Base-by-base conservation (phyloP, 768 basidiomycete genomes). In the Tylopilus intermedius region DNA sequence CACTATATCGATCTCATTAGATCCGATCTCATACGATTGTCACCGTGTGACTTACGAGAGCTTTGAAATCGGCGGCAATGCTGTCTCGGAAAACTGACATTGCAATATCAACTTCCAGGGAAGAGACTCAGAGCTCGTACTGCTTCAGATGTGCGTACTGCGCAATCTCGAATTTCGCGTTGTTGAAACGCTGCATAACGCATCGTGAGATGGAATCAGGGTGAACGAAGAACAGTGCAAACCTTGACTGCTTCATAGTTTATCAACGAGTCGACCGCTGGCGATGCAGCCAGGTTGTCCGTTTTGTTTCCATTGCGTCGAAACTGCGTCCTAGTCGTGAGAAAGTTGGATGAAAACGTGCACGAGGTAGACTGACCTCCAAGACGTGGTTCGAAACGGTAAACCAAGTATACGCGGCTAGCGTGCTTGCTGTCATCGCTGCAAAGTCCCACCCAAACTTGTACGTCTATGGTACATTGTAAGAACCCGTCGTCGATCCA, bases 211-310 rank as follows among this genome's bases (percentile, higher is more conserved):
- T 38, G 37, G 30, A 8, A 42, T 24, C 39, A 14, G 15, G 8
- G 24, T 4, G 53, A 27, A 50, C 32, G 13, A 15, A 18, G 70
- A 1, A 29, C 3, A n/a, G 13, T 3, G 38, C 63, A 14, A 56
- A 94, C 94, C 80, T 98, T 99, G 63, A 99, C 96, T 3, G 95
- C 96, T 67, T 99, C 96, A 62, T 92, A 98, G 65, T 99, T 99
- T 67, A 99, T 95, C 41, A 99, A 74, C 0, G 94, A 91, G 66
- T 99, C 96, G 4, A 98, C 92, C 3, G 92, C 90, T 2, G 88
- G 81, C 0, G 91, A 90, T 0, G 95, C 96, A 15, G 95, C 94
- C 64, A 88, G 90, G 71, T 99, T 98, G 60, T 99, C 96, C 0
- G 96, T 95, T 52, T 88, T 80, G 70, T 99, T 99, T 0, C 95